These are phyloP conservation scores for Hanseniaspora taiwanica DNA, from an alignment of 805 yeast genomes.

Conservation along the genomic window DNA sequence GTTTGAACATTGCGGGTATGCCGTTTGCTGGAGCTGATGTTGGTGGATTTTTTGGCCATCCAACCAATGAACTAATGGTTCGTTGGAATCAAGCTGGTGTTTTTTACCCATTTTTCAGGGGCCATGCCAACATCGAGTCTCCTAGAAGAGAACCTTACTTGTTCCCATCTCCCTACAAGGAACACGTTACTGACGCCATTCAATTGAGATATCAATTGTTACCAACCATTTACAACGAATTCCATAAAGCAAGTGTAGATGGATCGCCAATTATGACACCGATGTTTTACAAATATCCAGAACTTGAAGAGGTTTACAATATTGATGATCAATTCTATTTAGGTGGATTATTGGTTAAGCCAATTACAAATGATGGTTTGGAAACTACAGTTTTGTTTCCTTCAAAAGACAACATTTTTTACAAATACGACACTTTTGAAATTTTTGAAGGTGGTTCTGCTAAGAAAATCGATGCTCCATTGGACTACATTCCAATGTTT, in stretches of 20 bases:
- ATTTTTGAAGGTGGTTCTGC: slow-evolving; percentile 25
- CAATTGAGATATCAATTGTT: slow-evolving; percentile 60
- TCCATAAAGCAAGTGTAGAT: slow-evolving; percentile 42
- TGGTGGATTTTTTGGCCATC: slow-evolving; percentile 93
- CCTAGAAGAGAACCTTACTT: slow-evolving; percentile 89
- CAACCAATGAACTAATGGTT: slow-evolving; percentile 61
- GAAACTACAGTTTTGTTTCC: slow-evolving; percentile 25
- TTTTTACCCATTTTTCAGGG: slow-evolving; percentile 94
- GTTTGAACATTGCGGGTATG: slow-evolving; percentile 70
- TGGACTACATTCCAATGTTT: slow-evolving; percentile 57
- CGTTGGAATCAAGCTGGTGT: slow-evolving; percentile 96
- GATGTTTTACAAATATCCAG: slow-evolving; percentile 43
- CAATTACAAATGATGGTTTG: slow-evolving; percentile 49
- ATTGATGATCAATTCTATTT: slow-evolving; percentile 78
- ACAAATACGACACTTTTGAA: slow-evolving; percentile 33
- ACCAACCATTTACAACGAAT: slow-evolving; percentile 71
- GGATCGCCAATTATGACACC: slow-evolving; percentile 70
- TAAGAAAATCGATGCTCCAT: slow-evolving; percentile 27
- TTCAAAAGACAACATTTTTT: slow-evolving; percentile 38
- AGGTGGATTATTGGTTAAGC: slow-evolving; percentile 73
- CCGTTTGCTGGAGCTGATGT: slow-evolving; percentile 95
- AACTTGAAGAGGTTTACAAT: slow-evolving; percentile 28
- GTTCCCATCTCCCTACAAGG: slow-evolving; percentile 59
- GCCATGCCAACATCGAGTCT: slow-evolving; percentile 91
- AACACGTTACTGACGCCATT: slow-evolving; percentile 56